Evolutionary conservation across 306 rosid genomes (phyloP).

Genomic region (Corylus heterophylla): DNA sequence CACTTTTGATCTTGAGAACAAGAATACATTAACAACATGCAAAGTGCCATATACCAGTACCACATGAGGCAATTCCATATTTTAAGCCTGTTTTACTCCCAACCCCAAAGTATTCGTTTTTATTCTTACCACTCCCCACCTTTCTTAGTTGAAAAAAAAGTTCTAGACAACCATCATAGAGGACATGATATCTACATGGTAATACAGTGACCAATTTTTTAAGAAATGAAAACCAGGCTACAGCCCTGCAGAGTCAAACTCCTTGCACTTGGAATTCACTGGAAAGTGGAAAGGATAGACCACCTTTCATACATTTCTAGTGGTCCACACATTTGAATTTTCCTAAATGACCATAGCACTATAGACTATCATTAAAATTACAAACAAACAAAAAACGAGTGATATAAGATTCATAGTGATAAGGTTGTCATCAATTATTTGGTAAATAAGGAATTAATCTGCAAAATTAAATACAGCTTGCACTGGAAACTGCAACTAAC

Average conservation of each 20-base stretch:
- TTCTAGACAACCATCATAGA: not conserved
- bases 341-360: not conserved
- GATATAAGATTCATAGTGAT: not conserved
- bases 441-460: not conserved
- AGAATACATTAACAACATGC: not conserved
- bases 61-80: not conserved
- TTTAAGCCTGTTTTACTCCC: not conserved
- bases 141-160: not conserved
- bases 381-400: not conserved
- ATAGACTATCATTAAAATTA: not conserved
- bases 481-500: too few relatives aligned
- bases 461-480: not conserved
- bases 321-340: not conserved
- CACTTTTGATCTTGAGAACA: not conserved
- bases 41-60: not conserved
- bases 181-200: not conserved
- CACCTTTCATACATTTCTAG: too few relatives aligned
- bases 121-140: not conserved
- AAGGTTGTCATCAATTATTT: not conserved
- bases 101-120: not conserved
- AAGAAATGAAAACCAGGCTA: too few relatives aligned
- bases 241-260: too few relatives aligned
- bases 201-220: not conserved
- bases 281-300: too few relatives aligned
- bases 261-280: too few relatives aligned